Base-by-base conservation (phyloP, 345 rosid genomes). In the Populus ilicifolia region DNA sequence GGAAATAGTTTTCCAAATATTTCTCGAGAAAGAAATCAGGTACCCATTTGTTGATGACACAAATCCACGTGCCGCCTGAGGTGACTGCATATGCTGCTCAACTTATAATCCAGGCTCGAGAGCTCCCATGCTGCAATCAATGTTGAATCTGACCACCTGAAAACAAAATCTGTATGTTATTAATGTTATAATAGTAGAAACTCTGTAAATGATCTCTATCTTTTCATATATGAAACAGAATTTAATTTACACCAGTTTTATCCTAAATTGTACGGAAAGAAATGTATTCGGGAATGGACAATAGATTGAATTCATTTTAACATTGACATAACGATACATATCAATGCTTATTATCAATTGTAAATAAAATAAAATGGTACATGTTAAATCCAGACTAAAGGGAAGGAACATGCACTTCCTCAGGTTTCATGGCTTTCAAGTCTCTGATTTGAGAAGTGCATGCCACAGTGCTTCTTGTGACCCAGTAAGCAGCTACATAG, bases 71-170 rank as follows among this genome's bases (percentile, higher is more conserved):
- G 85, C 87, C 75, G 80, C 72, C 73, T 85, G 77, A 94, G 92
- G 72, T 30, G 77, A 77, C 36, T 76, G 79, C 67, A 71, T 50
- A 90, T 74, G 70, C 74, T 82, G 82, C 86, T 84, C 73, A 94
- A 76, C 80, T 77, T 88, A 67, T 72, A 80, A 36, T 77, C 86
- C 79, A 91, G 79, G 81, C 93, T 88, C 20, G 85, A 81, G 75
- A 94, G 90, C 81, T 94, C 90, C 85, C 96, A 90, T 25, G 87
- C 83, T 70, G 97, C 89, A 72, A 50, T 83, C 67, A 80, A 62
- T 21, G 70, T 72, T 75, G 85, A 77, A 71, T 82, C 73, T 9
- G 83, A 77, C 78, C 79, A 41, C 86, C 92, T 89, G 87, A 48
- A 79, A 46, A 73, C 66, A 18, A 64, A 74, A 67, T 38, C 9